A percentile compares a stretch with the other conserved stretches of the same genome.
Evolutionary conservation across 768 basidiomycete genomes (phyloP).

Genomic region (Amanita fuliginea): DNA sequence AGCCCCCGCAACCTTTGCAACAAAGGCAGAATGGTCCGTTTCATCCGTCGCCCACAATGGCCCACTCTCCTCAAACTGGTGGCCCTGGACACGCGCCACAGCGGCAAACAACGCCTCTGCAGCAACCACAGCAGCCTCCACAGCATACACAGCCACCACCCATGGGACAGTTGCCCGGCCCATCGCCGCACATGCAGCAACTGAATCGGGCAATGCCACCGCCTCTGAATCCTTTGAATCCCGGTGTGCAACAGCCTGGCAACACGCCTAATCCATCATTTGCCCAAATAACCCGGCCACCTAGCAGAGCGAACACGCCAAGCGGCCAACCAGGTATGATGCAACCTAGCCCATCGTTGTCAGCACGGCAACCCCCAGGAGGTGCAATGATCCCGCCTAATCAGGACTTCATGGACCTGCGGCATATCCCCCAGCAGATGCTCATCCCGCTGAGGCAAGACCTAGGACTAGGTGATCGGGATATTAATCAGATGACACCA

Average conservation of each 20-base stretch:
- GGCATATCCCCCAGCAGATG: not conserved
- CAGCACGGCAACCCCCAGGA: conserved; percentile 5
- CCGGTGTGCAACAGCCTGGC: conserved; percentile 4
- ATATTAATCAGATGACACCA: conserved; percentile 4
- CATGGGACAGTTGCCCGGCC: conserved; percentile 2
- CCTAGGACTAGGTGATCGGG: not conserved
- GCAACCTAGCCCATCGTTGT: conserved; percentile 6
- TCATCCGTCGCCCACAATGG: conserved; percentile 50
- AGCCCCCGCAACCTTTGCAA: conserved; percentile 13
- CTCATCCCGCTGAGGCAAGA: not conserved
- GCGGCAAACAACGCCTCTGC: conserved; percentile 17
- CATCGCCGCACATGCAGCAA: conserved; percentile 4
- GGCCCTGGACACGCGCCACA: conserved; percentile 10
- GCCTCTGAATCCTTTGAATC: conserved; percentile 1
- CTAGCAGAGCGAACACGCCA: conserved; percentile 5
- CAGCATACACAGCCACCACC: conserved; percentile 16
- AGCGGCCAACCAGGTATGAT: conserved; percentile 5
- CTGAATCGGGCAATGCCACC: conserved; percentile 4
- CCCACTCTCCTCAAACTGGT: conserved; percentile 44
- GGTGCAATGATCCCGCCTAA: not conserved
- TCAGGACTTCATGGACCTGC: conserved; percentile 2
- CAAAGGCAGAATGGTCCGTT: conserved; percentile 38
- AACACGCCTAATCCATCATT: conserved; percentile 3
- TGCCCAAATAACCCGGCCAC: conserved; percentile 2
- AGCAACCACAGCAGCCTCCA: conserved; percentile 18